Percentiles rank a stretch among this genome's conserved stretches.
Conservation (phyloP, 192 early-diverging fungal species). For the Coemansia sp. region DNA sequence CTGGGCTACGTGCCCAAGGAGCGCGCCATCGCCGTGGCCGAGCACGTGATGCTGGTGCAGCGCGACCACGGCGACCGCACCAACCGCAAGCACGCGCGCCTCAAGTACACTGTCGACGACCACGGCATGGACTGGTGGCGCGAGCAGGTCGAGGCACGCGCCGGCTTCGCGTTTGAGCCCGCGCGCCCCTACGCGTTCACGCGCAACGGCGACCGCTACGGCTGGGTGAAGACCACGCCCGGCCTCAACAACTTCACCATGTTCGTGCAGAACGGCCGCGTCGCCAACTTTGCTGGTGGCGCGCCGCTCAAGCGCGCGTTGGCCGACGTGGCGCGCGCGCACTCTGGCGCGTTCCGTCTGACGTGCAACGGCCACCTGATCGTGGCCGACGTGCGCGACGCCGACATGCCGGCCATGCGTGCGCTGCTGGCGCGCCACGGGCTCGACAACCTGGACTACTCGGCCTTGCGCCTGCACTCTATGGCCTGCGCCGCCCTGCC, state of each 20-base stretch:
- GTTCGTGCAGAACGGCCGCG: slow-evolving; percentile 88
- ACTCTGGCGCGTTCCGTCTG: slow-evolving; percentile 76
- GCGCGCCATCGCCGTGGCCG: slow-evolving; percentile 73
- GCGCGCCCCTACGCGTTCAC: slow-evolving; percentile 73
- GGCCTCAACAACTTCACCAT: slow-evolving; percentile 68
- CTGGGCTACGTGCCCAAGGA: slow-evolving; percentile 80
- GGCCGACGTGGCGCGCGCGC: slow-evolving; percentile 68
- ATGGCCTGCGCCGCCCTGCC: slow-evolving; percentile 97
- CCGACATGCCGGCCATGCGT: slow-evolving; percentile 54
- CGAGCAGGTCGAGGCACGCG: slow-evolving; percentile 73
- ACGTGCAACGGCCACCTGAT: slow-evolving; percentile 93
- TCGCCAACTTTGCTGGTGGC: slow-evolving; percentile 77
- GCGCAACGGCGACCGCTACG: slow-evolving; percentile 91
- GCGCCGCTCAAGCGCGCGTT: slow-evolving; percentile 71
- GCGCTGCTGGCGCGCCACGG: slow-evolving; percentile 63
- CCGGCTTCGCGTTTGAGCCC: slow-evolving; percentile 68
- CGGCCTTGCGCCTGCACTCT: slow-evolving; percentile 77
- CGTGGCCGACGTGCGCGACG: slow-evolving; percentile 69
- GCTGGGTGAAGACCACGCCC: slow-evolving; percentile 59
- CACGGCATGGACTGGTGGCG: slow-evolving; percentile 90
- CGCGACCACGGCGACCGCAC: slow-evolving; percentile 93
- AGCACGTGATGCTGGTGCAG: slow-evolving; percentile 89
- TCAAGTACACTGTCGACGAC: slow-evolving; percentile 99
- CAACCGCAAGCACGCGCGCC: slow-evolving; percentile 96
- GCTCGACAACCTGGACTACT: slow-evolving; percentile 77